Conservation (phyloP, 2,329 filamentous ascomycete species). For the Alternaria sp. region DNA sequence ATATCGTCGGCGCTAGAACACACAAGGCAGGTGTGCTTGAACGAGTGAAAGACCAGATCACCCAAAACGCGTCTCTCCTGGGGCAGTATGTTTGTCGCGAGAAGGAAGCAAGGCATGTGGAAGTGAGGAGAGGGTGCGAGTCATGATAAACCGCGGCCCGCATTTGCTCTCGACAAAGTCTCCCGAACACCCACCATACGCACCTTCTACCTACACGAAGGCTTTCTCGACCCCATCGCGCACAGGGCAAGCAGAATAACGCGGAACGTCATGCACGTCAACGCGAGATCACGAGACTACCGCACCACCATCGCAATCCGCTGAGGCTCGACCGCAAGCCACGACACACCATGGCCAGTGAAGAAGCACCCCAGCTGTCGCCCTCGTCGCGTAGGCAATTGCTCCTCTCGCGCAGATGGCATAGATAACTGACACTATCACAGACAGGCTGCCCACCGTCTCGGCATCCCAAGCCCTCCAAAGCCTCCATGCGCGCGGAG, state of each 20-base stretch:
- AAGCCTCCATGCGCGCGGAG: conserved; percentile 60
- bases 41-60: conserved; percentile 1
- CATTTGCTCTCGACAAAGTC: conserved; percentile 31
- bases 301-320: conserved; percentile 4
- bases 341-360: conserved; percentile 37
- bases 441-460: conserved; percentile 78
- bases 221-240: conserved; percentile 2
- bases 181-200: conserved; percentile 9
- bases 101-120: neutral
- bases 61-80: neutral
- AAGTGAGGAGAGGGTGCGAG: conserved; percentile 25
- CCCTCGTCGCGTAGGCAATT: conserved; percentile 48
- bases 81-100: neutral
- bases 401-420: neutral
- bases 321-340: conserved; percentile 2
- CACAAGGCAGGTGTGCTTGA: conserved; percentile 13
- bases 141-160: conserved; percentile 32
- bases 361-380: conserved; percentile 33
- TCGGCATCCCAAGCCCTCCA: conserved; percentile 76
- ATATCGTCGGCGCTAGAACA: conserved; percentile 13
- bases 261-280: conserved; percentile 25
- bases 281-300: conserved; percentile 31
- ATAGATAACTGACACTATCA: conserved; percentile 21
- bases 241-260: neutral
- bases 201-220: neutral